These are phyloP conservation scores for Psophocarpus tetragonolobus DNA, from an alignment of 306 rosid species.

Conservation along the genomic window DNA sequence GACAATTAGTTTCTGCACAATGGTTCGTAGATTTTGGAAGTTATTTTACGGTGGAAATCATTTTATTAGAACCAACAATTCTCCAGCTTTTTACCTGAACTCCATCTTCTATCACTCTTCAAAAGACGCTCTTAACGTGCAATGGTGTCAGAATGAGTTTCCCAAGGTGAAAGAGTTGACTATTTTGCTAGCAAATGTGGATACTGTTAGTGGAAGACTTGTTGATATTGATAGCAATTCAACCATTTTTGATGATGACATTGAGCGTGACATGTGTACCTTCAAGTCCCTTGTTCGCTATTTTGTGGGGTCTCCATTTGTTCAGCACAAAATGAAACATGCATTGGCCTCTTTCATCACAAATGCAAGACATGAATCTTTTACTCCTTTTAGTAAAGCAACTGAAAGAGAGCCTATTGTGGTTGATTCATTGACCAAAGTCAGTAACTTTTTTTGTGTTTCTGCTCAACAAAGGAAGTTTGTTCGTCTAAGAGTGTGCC, in stretches of 20 bases:
- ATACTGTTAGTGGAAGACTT: constrained; percentile 62
- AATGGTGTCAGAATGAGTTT: constrained; percentile 56
- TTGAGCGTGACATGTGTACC: constrained; percentile 50
- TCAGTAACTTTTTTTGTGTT: constrained; percentile 60
- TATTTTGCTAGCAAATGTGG: constrained; percentile 55
- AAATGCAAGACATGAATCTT: constrained; percentile 31
- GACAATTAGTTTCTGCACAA: constrained; percentile 15
- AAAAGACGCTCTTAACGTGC: constrained; percentile 43
- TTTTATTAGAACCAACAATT: constrained; percentile 36
- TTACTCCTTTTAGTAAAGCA: constrained; percentile 54
- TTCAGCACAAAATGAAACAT: constrained; percentile 48
- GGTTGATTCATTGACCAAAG: constrained; percentile 64
- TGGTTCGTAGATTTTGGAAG: constrained; percentile 39
- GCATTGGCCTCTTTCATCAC: constrained; percentile 27
- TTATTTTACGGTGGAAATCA: constrained; percentile 23
- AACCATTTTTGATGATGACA: constrained; percentile 45
- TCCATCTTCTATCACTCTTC: constrained; percentile 52
- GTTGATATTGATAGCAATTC: constrained; percentile 57
- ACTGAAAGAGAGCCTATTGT: constrained; percentile 64
- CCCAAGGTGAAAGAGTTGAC: constrained; percentile 49
- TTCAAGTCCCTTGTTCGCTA: constrained; percentile 69
- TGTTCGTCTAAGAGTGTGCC: constrained; percentile 59
- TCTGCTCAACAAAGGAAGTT: constrained; percentile 83
- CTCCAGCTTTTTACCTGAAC: constrained; percentile 43
- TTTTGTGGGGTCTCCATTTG: constrained; percentile 62